phyloP scores from a whole-genome alignment of 2,329 filamentous ascomycete genomes.

The Cytospora piceicola region DNA sequence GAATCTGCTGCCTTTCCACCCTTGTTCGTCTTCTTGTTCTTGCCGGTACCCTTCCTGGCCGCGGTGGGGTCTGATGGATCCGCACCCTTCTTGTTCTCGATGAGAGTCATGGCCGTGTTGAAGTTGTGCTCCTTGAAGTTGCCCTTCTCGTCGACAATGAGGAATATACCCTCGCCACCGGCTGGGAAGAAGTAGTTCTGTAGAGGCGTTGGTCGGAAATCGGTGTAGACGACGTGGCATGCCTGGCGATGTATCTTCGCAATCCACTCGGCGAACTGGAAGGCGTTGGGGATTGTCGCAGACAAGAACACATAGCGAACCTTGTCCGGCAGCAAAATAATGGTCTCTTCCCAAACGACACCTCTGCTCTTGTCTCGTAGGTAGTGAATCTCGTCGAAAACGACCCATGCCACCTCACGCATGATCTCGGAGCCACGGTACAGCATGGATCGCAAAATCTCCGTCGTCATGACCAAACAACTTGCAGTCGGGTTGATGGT shows the following conservation, averaged over 20 bases:
- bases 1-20: conserved; percentile 70
- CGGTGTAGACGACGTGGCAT: conserved; percentile 98
- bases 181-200: conserved; percentile 98
- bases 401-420: conserved; percentile 97
- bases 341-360: conserved; percentile 99
- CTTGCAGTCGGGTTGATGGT: conserved; percentile 99
- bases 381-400: conserved; percentile 99
- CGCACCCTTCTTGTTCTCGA: conserved; percentile 84
- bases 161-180: conserved; percentile 87
- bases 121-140: conserved; percentile 97
- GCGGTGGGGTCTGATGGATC: conserved; percentile 80
- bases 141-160: conserved; percentile 96
- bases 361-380: conserved; percentile 92
- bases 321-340: conserved; percentile 96
- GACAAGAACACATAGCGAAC: conserved; percentile 98
- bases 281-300: conserved; percentile 96
- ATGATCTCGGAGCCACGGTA: conserved; percentile 99
- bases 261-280: conserved; percentile 99
- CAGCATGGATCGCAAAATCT: conserved; percentile 98
- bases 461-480: conserved; percentile 98
- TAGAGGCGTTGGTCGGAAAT: conserved; percentile 93
- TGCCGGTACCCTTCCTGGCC: conserved; percentile 83
- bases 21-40: conserved; percentile 90
- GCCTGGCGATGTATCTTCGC: conserved; percentile 97
- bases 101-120: conserved; percentile 89